Evolutionary conservation across 495 filamentous ascomycete species (phyloP).

Genomic region (Poronia punctata): DNA sequence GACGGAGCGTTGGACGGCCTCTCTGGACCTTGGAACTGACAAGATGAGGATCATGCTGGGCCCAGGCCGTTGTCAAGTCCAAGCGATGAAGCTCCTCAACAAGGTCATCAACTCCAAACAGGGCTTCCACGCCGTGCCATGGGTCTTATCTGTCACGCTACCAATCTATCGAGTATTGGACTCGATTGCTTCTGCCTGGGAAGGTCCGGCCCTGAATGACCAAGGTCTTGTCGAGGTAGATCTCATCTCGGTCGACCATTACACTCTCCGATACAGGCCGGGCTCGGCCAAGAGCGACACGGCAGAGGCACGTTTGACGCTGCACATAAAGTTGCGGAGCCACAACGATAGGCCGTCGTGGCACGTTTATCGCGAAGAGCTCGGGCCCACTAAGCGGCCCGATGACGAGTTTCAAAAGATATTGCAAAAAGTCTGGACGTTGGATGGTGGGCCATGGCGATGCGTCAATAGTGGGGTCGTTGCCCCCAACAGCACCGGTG

Average conservation of each 20-base stretch:
- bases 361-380: conserved; percentile 30
- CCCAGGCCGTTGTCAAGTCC: conserved; percentile 65
- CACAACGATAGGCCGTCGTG: conserved; percentile 33
- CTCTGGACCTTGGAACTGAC: conserved; percentile 26
- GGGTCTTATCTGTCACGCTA: conserved; percentile 49
- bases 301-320: conserved; percentile 22
- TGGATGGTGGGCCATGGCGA: conserved; percentile 23
- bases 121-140: conserved; percentile 27
- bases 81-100: conserved; percentile 58
- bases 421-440: conserved; percentile 33
- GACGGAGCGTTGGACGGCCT: conserved; percentile 30
- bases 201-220: conserved; percentile 18
- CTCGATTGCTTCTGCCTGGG: conserved; percentile 42
- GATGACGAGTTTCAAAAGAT: conserved; percentile 37
- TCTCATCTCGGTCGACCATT: conserved; percentile 40
- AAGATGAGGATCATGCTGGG: conserved; percentile 50
- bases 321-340: conserved; percentile 31
- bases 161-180: conserved; percentile 62
- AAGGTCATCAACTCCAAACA: conserved; percentile 49
- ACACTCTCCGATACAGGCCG: conserved; percentile 40
- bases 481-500: conserved; percentile 23
- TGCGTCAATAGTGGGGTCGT: conserved; percentile 28
- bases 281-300: conserved; percentile 8
- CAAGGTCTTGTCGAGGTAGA: conserved; percentile 35
- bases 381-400: conserved; percentile 7